A percentile compares a stretch with the other conserved stretches of the same genome.
phyloP scores from a whole-genome alignment of 1,284 basidiomycete species.

The Sutorius eximius region DNA sequence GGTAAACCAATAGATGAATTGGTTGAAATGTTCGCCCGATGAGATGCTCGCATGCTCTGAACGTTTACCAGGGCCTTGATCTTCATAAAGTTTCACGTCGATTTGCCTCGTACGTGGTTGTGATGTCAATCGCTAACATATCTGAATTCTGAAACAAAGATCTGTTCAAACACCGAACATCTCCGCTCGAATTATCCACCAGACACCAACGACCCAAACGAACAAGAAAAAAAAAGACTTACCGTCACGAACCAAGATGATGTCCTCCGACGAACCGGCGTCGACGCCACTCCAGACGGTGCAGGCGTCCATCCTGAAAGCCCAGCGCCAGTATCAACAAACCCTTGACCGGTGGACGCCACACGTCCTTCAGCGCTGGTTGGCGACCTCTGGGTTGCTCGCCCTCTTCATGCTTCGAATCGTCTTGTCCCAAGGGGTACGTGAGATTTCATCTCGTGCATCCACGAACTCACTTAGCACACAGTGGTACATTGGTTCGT shows the following conservation, averaged over 20 bases:
- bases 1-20: background rate
- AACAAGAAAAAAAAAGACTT: slow-evolving; percentile 6
- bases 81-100: too few relatives aligned
- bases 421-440: slow-evolving; percentile 85
- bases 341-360: slow-evolving; percentile 91
- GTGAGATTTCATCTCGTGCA: slow-evolving; percentile 35
- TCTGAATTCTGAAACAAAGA: background rate
- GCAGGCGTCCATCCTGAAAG: slow-evolving; percentile 32
- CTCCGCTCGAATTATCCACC: slow-evolving; percentile 19
- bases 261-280: slow-evolving; percentile 36
- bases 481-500: slow-evolving; percentile 90
- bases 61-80: too few relatives aligned
- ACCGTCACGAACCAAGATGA: slow-evolving; percentile 23
- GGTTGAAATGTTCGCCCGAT: background rate
- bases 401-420: slow-evolving; percentile 86
- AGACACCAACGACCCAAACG: too few relatives aligned
- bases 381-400: slow-evolving; percentile 74
- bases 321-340: slow-evolving; percentile 77
- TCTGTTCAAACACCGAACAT: background rate
- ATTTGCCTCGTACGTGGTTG: too few relatives aligned
- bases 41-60: background rate
- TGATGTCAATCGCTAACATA: too few relatives aligned
- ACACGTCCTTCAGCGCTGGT: slow-evolving; percentile 86
- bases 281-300: slow-evolving; percentile 29
- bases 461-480: slow-evolving; percentile 20